Evolutionary conservation across 2,329 filamentous ascomycete species (phyloP), one percentile per base, ranked within the genome.

Genomic region (Pezicula rhizophila): DNA sequence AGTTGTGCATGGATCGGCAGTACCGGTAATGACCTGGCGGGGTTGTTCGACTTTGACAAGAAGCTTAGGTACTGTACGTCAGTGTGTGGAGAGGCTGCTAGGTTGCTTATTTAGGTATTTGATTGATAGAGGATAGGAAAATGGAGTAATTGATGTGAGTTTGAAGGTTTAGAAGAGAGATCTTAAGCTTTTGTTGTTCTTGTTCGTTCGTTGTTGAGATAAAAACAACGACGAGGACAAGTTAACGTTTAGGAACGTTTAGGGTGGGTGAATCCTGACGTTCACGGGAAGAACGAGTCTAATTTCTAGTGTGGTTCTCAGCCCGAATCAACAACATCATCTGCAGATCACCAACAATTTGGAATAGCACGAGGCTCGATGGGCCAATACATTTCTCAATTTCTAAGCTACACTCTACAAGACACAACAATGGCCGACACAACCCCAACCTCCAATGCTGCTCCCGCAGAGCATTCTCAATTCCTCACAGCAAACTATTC

Each of bases 401-500:
- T 31, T 31, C 15, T 17, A 10, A 10, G 38, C 38, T 18, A 11
- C 28, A 31, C 28, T 31, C 28, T 31, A 31, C 8, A 10, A 31
- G 3, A 31, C 8, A 31, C 17, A 23, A 47, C 14, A 33, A 52
- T 52, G 46, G 14, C 38, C 3, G 28, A 15, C 20, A 17, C 41
- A 15, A 12, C 26, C 41, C 14, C 41, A 42, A 18, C 12, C 18
- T 20, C 7, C 42, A 20, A 10, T 18, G 20, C 20, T 18, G 35
- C 38, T 14, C 12, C n/a, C 14, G 17, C 33, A 18, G 14, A 33
- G 15, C 35, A 46, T 17, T 42, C 40, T 33, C 46, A 42, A 37
- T 49, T 49, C 55, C 68, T 82, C 50, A 67, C 67, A 34, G 78
- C 77, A 44, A 68, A 68, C 42, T 85, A 85, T 69, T 65, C 65